Evolutionary conservation across 2,329 filamentous ascomycete species (phyloP), one percentile per base, ranked within the genome.

Genomic region (Claviceps quebecensis): DNA sequence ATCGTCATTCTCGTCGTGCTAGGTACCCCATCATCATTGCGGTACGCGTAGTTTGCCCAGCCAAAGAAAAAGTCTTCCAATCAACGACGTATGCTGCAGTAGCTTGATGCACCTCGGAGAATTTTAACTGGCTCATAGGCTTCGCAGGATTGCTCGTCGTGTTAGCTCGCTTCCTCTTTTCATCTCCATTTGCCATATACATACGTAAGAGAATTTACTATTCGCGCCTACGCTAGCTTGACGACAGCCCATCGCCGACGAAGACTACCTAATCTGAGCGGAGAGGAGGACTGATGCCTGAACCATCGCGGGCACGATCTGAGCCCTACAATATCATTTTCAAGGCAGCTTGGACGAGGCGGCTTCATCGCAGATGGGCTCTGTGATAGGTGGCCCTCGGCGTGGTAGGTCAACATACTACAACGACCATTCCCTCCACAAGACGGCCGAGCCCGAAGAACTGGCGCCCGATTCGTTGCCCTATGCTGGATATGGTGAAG

Each of bases 351-450:
- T 50, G 51, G 61, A 59, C 58, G 62, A 61, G 62, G 61, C 61
- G 62, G 54, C 29, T 34, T 59, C 59, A 56, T 61, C 60, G 38
- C 56, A 58, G 54, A 61, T 58, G 63, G 63, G 62, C 58, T 57
- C 56, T 51, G 61, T 58, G 52, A 53, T 60, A 55, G 61, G 55
- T 54, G 60, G 59, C 17, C 54, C 54, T 56, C 59, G 59, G 54
- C 52, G 58, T 53, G 57, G 58, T 54, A 61, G 61, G 51, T 58
- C 58, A 51, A 63, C 58, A 57, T 57, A 59, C 48, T 55, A 59
- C 22, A 52, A 52, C 23, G 43, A 54, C 54, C 56, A 53, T 26
- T 23, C 50, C n/a, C 48, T 45, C 40, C 47, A 55, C 48, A 55
- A 55, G 57, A 50, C 49, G 37, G 46, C 54, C 44, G 55, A 53